These are phyloP conservation scores for Xylaria telfairii DNA, from an alignment of 495 filamentous ascomycete genomes.

Conservation along the genomic window DNA sequence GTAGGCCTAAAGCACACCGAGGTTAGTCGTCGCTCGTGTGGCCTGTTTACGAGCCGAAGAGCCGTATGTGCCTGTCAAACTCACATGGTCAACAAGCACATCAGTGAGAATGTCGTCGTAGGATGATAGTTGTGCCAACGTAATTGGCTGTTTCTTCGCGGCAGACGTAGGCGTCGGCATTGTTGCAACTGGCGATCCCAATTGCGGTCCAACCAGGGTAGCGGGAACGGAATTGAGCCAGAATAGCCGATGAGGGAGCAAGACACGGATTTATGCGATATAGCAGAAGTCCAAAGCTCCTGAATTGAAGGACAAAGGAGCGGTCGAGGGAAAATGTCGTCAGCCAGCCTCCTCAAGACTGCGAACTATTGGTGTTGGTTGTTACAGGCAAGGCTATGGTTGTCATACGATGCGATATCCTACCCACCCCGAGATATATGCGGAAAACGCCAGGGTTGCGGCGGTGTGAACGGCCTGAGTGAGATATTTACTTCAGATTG, in stretches of 20 bases:
- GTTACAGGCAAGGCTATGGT: background rate
- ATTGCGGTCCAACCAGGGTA: background rate
- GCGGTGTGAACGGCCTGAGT: background rate
- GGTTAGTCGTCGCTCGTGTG: constrained; percentile 26
- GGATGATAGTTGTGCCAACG: constrained; percentile 81
- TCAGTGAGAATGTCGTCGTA: constrained; percentile 98
- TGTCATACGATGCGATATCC: background rate
- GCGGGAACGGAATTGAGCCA: background rate
- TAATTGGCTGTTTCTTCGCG: constrained; percentile 74
- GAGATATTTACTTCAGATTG: background rate
- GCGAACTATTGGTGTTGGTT: background rate
- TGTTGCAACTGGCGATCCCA: constrained; percentile 23
- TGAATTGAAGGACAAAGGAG: background rate
- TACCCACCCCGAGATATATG: background rate
- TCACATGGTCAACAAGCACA: constrained; percentile 91
- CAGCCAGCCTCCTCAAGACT: background rate
- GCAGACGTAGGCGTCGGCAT: constrained; percentile 51
- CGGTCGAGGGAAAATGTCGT: background rate
- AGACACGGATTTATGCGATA: background rate
- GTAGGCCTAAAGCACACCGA: constrained; percentile 66
- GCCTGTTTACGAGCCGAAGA: background rate
- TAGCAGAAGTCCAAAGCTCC: background rate
- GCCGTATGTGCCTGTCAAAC: constrained; percentile 39
- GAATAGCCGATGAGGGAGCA: background rate
- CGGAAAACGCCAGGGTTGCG: background rate